Evolutionary conservation across 352 stramenopile genomes (phyloP), one percentile per base, ranked within the genome.

Genomic region (Globisporangium echinulatum): DNA sequence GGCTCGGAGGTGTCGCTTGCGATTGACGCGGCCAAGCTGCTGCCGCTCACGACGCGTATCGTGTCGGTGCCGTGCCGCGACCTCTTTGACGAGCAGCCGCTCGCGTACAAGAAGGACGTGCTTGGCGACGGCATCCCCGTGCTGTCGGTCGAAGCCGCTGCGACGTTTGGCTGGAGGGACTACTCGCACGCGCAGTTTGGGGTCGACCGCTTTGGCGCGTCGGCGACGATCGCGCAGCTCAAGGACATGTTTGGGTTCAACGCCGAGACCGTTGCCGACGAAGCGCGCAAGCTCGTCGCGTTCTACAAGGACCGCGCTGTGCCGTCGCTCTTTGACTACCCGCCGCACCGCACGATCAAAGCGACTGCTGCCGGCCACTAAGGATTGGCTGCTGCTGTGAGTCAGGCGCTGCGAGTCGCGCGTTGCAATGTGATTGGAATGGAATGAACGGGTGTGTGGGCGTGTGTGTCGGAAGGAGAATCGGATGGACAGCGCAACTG

Each of bases 41-140:
- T 98, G 44, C 76, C 73, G 54, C 69, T 84, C 68, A 83, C 90
- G 56, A 94, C 97, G 39, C 89, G 94, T 64, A 88, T 99, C 37
- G 97, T 99, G 9, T 98, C 92, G 62, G 96, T 99, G 86, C 96
- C 96, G 49, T 99, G 95, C 77, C 91, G 92, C 70, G 96, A 99
- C 75, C 57, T 99, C 25, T 99, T 99, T 71, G 94, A 99, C 61
- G 70, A 97, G 70, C 96, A 99, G 84, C 77, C 85, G 49, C 67
- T 91, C 54, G 85, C 94, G 63, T 99, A 99, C 82, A 97, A 98
- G 85, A 88, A 90, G 61, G 69, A 78, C 53, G 77, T 99, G n/a
- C 78, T 99, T 7, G 88, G 90, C 19, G 95, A 97, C 67, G 86
- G 94, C 69, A 85, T 98, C 59, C 96, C 97, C 7, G 84, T 97